Conservation (phyloP, 2,329 filamentous ascomycete genomes). For the Fusarium concolor region DNA sequence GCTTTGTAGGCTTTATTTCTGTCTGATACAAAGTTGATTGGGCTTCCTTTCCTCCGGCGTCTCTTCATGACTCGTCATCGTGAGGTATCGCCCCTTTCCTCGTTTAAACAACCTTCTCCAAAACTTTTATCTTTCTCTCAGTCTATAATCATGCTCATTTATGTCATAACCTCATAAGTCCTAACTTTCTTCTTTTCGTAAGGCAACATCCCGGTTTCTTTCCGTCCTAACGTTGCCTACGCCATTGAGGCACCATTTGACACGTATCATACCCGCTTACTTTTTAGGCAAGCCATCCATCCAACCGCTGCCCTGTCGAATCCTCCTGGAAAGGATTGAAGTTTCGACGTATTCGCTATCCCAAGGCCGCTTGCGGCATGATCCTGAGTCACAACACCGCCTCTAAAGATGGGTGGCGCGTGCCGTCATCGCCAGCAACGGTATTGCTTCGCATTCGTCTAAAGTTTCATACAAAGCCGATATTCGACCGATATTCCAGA, state of each 20-base stretch:
- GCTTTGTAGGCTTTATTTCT: not conserved
- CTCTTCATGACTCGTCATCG: not conserved
- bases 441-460: not conserved
- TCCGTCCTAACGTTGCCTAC: not conserved
- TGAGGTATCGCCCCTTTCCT: not conserved
- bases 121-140: not conserved
- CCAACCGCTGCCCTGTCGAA: not conserved
- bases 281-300: not conserved
- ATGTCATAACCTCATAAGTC: not conserved
- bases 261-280: not conserved
- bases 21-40: not conserved
- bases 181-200: not conserved
- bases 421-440: not conserved
- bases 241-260: not conserved
- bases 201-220: not conserved
- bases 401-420: not conserved
- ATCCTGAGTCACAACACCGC: not conserved
- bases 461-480: no score
- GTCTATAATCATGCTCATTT: not conserved
- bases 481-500: not conserved
- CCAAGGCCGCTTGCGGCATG: no score
- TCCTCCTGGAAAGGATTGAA: not conserved
- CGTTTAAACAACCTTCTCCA: not conserved
- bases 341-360: not conserved
- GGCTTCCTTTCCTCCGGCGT: not conserved